Conservation (phyloP, 1,284 basidiomycete species). For the Lentinus polychrous region DNA sequence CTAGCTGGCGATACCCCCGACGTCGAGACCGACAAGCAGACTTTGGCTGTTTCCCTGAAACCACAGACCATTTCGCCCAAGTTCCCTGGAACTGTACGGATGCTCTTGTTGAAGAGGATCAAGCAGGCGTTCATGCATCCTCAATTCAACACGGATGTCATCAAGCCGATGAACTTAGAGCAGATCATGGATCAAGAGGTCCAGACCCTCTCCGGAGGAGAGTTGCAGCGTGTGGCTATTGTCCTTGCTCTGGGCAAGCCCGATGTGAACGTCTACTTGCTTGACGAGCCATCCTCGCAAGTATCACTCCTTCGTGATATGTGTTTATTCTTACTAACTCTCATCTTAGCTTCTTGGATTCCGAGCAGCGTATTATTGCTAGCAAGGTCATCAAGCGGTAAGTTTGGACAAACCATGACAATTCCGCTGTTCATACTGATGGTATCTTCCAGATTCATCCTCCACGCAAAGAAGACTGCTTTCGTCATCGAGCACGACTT, state of each 20-base stretch:
- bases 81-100: constrained; percentile 89
- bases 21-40: constrained; percentile 71
- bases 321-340: constrained; percentile 4
- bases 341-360: constrained; percentile 77
- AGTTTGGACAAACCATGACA: constrained; percentile 13
- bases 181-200: constrained; percentile 94
- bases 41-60: constrained; percentile 84
- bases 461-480: constrained; percentile 92
- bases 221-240: constrained; percentile 93
- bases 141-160: constrained; percentile 93
- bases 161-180: constrained; percentile 94
- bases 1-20: constrained; percentile 89
- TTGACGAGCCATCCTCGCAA: constrained; percentile 78
- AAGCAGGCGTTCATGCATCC: constrained; percentile 93
- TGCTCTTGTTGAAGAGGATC: constrained; percentile 90
- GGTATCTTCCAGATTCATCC: constrained; percentile 60
- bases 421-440: not conserved
- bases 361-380: constrained; percentile 96
- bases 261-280: constrained; percentile 78
- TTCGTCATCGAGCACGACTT: constrained; percentile 99
- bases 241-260: constrained; percentile 82
- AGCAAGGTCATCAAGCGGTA: constrained; percentile 95
- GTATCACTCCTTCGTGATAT: constrained; percentile 15
- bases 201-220: constrained; percentile 93
- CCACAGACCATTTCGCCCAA: constrained; percentile 95